Evolutionary conservation across 2,329 filamentous ascomycete species (phyloP).

Genomic region (Knufia fluminis): DNA sequence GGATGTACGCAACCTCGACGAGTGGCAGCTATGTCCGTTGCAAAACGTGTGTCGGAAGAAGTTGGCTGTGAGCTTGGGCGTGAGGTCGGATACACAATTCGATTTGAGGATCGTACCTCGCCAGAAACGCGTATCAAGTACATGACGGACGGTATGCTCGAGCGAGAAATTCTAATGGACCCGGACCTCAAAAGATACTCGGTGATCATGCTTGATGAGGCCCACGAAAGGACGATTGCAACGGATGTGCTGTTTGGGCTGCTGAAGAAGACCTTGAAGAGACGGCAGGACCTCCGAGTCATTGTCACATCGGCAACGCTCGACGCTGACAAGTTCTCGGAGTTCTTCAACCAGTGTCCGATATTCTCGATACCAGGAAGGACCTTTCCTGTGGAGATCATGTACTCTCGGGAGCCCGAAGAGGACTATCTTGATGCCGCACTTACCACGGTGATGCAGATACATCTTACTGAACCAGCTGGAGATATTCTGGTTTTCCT

Average conservation of each 20-base stretch:
- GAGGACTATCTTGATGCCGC: constrained; percentile 92
- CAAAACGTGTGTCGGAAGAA: constrained; percentile 92
- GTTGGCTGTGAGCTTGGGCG: constrained; percentile 83
- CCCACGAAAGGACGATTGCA: constrained; percentile 91
- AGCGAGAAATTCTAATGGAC: constrained; percentile 89
- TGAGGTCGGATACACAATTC: constrained; percentile 93
- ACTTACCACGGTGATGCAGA: constrained; percentile 95
- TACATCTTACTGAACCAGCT: constrained; percentile 81
- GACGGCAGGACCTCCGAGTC: constrained; percentile 77
- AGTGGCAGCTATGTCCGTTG: constrained; percentile 97
- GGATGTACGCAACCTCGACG: constrained; percentile 92
- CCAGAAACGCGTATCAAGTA: constrained; percentile 92
- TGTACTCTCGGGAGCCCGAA: constrained; percentile 91
- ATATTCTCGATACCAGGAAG: constrained; percentile 95
- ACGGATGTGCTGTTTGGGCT: constrained; percentile 93
- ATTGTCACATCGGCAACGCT: constrained; percentile 96
- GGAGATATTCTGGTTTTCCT: constrained; percentile 96
- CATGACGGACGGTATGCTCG: constrained; percentile 98
- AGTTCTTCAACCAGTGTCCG: constrained; percentile 90
- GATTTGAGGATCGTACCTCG: constrained; percentile 90
- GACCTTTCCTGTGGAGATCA: constrained; percentile 89
- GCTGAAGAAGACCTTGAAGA: constrained; percentile 83
- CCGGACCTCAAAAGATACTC: constrained; percentile 83
- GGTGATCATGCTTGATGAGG: constrained; percentile 96
- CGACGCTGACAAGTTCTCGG: constrained; percentile 93